phyloP scores from a whole-genome alignment of 129 eudicot species.

The Chrysanthemum seticuspe region DNA sequence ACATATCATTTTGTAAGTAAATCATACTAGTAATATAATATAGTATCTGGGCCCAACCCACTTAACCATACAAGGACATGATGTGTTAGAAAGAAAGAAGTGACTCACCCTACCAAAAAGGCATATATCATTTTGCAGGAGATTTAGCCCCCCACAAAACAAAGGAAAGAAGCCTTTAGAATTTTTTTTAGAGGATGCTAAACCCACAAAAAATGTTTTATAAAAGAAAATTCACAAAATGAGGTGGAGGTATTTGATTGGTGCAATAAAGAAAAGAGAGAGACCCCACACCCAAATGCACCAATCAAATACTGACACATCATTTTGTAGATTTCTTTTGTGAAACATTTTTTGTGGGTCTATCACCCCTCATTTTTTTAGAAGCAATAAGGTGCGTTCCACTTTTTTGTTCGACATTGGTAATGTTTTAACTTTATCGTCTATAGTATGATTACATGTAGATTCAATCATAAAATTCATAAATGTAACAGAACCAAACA shows the following conservation, averaged over 20 bases:
- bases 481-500: not conserved
- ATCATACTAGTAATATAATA: too few species aligned
- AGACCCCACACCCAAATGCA: too few species aligned
- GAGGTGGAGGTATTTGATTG: too few species aligned
- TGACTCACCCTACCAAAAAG: constrained; percentile 26
- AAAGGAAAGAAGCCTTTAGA: constrained; percentile 23
- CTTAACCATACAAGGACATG: constrained; percentile 30
- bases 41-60: constrained; percentile 5
- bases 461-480: not conserved
- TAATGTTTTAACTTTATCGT: not conserved
- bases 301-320: too few species aligned
- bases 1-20: too few species aligned
- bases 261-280: too few species aligned
- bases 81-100: constrained; percentile 18
- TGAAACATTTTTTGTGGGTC: too few species aligned
- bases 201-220: too few species aligned
- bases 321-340: too few species aligned
- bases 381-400: constrained; percentile 11
- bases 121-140: constrained; percentile 33
- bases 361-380: not conserved
- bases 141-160: constrained; percentile 24
- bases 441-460: not conserved
- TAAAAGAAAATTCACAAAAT: too few species aligned
- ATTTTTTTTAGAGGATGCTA: not conserved
- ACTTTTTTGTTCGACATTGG: constrained; percentile 7